Conservation (phyloP, 306 rosid species). For the Prunus salicina region DNA sequence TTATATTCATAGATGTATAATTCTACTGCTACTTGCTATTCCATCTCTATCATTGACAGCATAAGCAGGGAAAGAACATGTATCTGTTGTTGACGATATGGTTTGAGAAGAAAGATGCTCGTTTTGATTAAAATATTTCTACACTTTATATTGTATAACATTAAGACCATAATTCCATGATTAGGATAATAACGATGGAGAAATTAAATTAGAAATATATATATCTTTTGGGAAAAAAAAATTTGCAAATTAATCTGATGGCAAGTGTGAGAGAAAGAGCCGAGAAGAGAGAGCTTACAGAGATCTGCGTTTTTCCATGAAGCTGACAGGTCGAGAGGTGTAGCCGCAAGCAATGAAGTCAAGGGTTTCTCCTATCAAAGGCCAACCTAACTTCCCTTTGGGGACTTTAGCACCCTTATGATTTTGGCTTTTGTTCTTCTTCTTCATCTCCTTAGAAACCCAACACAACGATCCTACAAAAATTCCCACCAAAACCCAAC, state of each 20-base stretch:
- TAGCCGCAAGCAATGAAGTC: slow-evolving; percentile 80
- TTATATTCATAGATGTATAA: background rate
- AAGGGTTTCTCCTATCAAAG: slow-evolving; percentile 84
- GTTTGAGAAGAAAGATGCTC: background rate
- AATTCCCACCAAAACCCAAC: slow-evolving; percentile 35
- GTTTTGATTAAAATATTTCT: background rate
- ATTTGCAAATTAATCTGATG: background rate
- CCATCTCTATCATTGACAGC: slow-evolving; percentile 1
- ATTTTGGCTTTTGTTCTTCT: background rate
- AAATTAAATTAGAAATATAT: background rate
- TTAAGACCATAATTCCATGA: slow-evolving; percentile 7
- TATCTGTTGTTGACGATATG: background rate
- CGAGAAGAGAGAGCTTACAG: slow-evolving; percentile 43
- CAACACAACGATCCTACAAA: slow-evolving; percentile 29
- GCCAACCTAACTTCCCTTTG: slow-evolving; percentile 76
- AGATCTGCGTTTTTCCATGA: slow-evolving; percentile 86
- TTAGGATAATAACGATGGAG: background rate
- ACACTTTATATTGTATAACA: background rate
- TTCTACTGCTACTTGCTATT: background rate
- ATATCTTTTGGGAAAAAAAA: no score
- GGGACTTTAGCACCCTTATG: slow-evolving; percentile 41
- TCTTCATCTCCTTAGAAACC: background rate
- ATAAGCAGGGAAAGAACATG: background rate
- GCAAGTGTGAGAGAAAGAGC: background rate
- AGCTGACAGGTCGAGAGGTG: slow-evolving; percentile 61